phyloP scores from a whole-genome alignment of 306 rosid genomes.

The Corylus heterophylla region DNA sequence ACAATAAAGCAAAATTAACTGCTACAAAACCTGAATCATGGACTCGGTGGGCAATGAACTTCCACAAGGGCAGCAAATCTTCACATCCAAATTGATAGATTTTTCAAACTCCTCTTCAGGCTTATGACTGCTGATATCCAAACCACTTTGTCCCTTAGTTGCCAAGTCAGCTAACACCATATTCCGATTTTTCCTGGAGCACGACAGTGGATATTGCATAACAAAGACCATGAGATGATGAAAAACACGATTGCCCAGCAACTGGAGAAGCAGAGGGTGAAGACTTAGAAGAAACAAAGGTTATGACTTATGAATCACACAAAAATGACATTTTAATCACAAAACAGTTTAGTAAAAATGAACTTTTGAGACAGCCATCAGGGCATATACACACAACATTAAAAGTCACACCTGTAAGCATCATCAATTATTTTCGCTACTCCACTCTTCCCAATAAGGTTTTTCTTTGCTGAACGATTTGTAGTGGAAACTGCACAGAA shows the following conservation, averaged over 20 bases:
- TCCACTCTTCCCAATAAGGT: neutral
- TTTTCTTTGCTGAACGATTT: conserved; percentile 5
- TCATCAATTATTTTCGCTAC: conserved; percentile 5
- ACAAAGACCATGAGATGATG: neutral
- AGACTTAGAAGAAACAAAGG: neutral
- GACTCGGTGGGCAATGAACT: neutral
- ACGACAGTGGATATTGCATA: neutral
- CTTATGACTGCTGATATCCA: conserved; percentile 1
- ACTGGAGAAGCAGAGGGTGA: neutral
- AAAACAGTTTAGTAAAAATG: neutral
- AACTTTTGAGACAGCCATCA: neutral
- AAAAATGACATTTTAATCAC: neutral
- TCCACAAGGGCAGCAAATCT: conserved; percentile 11
- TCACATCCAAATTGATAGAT: neutral
- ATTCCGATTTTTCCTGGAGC: conserved; percentile 2
- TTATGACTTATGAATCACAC: neutral
- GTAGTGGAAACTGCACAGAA: conserved; percentile 8
- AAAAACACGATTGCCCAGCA: neutral
- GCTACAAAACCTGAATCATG: conserved; percentile 5
- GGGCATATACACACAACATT: neutral
- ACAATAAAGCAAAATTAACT: neutral
- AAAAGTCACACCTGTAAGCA: neutral
- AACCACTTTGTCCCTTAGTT: neutral
- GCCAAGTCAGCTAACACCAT: neutral
- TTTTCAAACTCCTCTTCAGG: neutral